phyloP scores from a whole-genome alignment of 108 stramenopile species.

The Cyclotella atomus region DNA sequence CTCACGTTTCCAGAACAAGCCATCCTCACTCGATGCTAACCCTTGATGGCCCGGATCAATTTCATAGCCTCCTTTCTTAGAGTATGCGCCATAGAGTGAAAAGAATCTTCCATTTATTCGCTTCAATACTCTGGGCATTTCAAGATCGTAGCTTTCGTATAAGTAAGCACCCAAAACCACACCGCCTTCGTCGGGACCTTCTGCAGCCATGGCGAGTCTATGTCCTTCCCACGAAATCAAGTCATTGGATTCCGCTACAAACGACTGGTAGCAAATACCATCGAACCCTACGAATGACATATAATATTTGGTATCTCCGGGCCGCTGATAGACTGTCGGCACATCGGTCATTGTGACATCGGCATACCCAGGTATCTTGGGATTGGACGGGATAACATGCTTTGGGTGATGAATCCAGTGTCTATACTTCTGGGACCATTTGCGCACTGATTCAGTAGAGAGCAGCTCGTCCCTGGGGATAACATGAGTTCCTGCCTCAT shows the following conservation, averaged over 20 bases:
- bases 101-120: slow-evolving; percentile 29
- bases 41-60: slow-evolving; percentile 44
- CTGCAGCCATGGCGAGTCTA: slow-evolving; percentile 45
- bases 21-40: slow-evolving; percentile 40
- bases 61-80: slow-evolving; percentile 38
- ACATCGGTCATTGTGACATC: slow-evolving; percentile 51
- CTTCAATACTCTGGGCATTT: slow-evolving; percentile 39
- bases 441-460: slow-evolving; percentile 18
- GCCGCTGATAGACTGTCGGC: slow-evolving; percentile 46
- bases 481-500: slow-evolving; percentile 19
- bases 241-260: slow-evolving; percentile 46
- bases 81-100: slow-evolving; percentile 43
- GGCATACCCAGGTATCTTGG: slow-evolving; percentile 25
- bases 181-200: slow-evolving; percentile 44
- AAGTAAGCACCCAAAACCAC: slow-evolving; percentile 49
- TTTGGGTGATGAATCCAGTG: slow-evolving; percentile 36
- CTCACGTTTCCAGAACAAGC: slow-evolving; percentile 43
- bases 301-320: slow-evolving; percentile 41
- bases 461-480: slow-evolving; percentile 22
- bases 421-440: slow-evolving; percentile 45
- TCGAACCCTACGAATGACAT: slow-evolving; percentile 52
- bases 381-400: slow-evolving; percentile 37
- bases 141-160: slow-evolving; percentile 41
- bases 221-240: slow-evolving; percentile 28
- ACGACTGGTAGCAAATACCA: slow-evolving; percentile 41